Conservation (phyloP, 2,329 filamentous ascomycete genomes). For the Penicillium sp. region DNA sequence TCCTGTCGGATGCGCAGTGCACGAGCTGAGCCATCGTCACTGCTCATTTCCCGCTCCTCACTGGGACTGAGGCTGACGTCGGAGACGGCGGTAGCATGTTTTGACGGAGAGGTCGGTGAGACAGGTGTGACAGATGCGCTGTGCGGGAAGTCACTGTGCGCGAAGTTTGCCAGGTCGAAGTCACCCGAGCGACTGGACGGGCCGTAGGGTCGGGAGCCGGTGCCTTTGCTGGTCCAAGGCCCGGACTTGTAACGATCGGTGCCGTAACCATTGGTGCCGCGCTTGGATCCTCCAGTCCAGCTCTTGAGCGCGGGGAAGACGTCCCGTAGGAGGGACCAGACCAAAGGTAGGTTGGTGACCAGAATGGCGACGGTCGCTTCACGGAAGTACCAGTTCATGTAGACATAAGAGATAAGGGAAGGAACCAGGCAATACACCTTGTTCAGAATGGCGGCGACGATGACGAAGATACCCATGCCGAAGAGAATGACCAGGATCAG, state of each 20-base stretch:
- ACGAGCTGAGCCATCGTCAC: slow-evolving; percentile 35
- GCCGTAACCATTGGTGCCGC: slow-evolving; percentile 30
- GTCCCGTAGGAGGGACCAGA: slow-evolving; percentile 49
- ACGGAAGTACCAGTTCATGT: slow-evolving; percentile 48
- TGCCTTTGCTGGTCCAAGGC: slow-evolving; percentile 31
- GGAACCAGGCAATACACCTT: slow-evolving; percentile 47
- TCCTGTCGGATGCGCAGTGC: slow-evolving; percentile 38
- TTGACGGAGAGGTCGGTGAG: slow-evolving; percentile 18
- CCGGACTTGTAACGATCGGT: slow-evolving; percentile 33
- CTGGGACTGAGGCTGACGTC: slow-evolving; percentile 25
- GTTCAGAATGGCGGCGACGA: slow-evolving; percentile 47
- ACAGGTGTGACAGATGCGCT: slow-evolving; percentile 20
- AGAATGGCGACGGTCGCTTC: slow-evolving; percentile 44
- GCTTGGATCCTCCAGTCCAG: slow-evolving; percentile 38
- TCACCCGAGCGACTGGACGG: slow-evolving; percentile 27
- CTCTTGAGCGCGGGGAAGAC: slow-evolving; percentile 43
- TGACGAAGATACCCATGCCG: slow-evolving; percentile 45
- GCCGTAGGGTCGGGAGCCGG: slow-evolving; percentile 28
- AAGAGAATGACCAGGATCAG: slow-evolving; percentile 42
- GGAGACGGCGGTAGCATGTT: slow-evolving; percentile 19
- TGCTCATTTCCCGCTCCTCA: slow-evolving; percentile 29
- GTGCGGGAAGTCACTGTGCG: slow-evolving; percentile 26
- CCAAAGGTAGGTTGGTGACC: slow-evolving; percentile 49
- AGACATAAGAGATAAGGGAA: slow-evolving; percentile 38
- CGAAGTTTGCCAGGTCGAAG: slow-evolving; percentile 30